These are phyloP conservation scores for Pinus taeda DNA, from an alignment of 75 land plant genomes.

Conservation along the genomic window DNA sequence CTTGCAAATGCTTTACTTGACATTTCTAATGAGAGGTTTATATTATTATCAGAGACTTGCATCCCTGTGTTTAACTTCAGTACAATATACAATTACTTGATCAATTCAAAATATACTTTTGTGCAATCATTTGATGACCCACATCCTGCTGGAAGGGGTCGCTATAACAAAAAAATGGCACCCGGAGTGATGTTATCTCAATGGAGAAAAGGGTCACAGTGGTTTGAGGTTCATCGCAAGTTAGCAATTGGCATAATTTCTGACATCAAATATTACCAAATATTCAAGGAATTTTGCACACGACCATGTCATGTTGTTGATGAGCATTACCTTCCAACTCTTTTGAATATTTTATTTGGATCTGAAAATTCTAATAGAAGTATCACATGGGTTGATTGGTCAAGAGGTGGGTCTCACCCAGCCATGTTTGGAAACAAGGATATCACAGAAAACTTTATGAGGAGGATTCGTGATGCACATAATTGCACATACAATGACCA, in stretches of 20 bases:
- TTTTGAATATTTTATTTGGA: constrained; percentile 42
- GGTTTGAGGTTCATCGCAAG: constrained; percentile 49
- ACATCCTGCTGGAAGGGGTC: constrained; percentile 49
- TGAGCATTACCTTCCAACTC: constrained; percentile 68
- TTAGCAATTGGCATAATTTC: constrained; percentile 43
- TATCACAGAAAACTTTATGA: constrained; percentile 43
- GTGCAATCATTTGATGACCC: constrained; percentile 62
- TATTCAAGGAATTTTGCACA: constrained; percentile 47
- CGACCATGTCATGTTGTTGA: constrained; percentile 60
- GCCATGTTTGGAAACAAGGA: constrained; percentile 47
- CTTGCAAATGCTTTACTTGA: constrained; percentile 73
- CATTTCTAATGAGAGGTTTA: constrained; percentile 53
- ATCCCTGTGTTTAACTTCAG: constrained; percentile 59
- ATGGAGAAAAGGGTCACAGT: constrained; percentile 61
- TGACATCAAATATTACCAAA: constrained; percentile 55
- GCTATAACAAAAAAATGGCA: constrained; percentile 46
- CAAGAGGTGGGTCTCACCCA: constrained; percentile 57
- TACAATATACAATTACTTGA: constrained; percentile 40
- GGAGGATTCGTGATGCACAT: constrained; percentile 18
- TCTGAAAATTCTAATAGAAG: constrained; percentile 44
- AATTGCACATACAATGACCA: constrained; percentile 45
- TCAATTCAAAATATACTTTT: constrained; percentile 50
- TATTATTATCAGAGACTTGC: constrained; percentile 66
- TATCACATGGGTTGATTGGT: constrained; percentile 59
- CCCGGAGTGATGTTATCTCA: constrained; percentile 52